Percentiles rank a stretch among this genome's conserved stretches.
These are phyloP conservation scores for Colletotrichum sp. DNA, from an alignment of 2,329 filamentous ascomycete species.

Conservation along the genomic window DNA sequence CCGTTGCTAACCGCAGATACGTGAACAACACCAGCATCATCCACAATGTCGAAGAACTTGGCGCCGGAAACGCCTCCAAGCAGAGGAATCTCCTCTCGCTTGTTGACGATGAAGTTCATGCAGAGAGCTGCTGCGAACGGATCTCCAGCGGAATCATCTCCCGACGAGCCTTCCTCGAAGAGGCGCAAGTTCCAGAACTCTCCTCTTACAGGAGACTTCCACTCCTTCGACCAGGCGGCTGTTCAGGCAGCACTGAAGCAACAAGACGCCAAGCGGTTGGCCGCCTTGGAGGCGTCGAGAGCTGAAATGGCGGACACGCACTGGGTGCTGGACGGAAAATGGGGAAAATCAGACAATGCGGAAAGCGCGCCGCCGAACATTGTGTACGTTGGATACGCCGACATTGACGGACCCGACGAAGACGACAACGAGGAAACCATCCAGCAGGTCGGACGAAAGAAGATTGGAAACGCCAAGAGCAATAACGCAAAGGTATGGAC, in stretches of 20 bases:
- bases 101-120: constrained; percentile 98
- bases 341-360: constrained; percentile 14
- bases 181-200: constrained; percentile 59
- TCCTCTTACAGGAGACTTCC: constrained; percentile 36
- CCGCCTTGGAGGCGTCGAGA: constrained; percentile 65
- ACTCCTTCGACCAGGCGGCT: constrained; percentile 61
- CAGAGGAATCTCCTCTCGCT: constrained; percentile 78
- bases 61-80: constrained; percentile 59
- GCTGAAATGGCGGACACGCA: constrained; percentile 71
- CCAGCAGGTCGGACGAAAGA: constrained; percentile 38
- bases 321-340: constrained; percentile 71
- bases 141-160: constrained; percentile 46
- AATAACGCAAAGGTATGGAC: constrained; percentile 31
- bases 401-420: constrained; percentile 45
- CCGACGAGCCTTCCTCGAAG: constrained; percentile 62
- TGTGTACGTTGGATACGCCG: constrained; percentile 62
- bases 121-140: constrained; percentile 77
- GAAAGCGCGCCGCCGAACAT: constrained; percentile 52
- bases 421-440: constrained; percentile 39
- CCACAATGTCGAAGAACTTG: constrained; percentile 34
- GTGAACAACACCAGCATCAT: constrained; percentile 13
- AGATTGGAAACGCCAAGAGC: constrained; percentile 34
- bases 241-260: constrained; percentile 69
- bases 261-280: constrained; percentile 69
- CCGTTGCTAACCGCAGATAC: background rate